A percentile compares a stretch with the other conserved stretches of the same genome.
Evolutionary conservation across 2,329 filamentous ascomycete species (phyloP).

Genomic region (Tolypocladium cylindrosporum): DNA sequence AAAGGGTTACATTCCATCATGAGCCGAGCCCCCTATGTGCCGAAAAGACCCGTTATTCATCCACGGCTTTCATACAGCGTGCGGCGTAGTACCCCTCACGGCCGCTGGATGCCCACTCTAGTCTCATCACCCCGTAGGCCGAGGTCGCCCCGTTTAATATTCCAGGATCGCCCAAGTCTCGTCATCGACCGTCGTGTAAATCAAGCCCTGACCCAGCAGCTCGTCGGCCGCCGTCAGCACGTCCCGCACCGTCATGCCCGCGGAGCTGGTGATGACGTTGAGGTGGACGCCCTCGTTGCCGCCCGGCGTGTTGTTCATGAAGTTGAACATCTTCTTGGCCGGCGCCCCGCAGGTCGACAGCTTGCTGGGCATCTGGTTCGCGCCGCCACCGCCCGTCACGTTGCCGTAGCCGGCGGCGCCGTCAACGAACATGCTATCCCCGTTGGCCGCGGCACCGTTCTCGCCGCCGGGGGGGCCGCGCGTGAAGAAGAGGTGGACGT

Average conservation of each 20-base stretch:
- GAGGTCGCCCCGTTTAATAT: conserved; percentile 1
- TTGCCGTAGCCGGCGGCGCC: conserved; percentile 31
- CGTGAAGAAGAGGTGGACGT: conserved; percentile 76
- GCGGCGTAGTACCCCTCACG: not conserved
- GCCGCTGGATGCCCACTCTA: not conserved
- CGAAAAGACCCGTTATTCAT: not conserved
- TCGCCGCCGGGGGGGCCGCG: conserved; percentile 48
- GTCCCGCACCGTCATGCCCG: conserved; percentile 57
- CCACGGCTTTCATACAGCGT: not conserved
- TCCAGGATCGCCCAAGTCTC: conserved; percentile 84
- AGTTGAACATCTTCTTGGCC: conserved; percentile 62
- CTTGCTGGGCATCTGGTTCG: conserved; percentile 27
- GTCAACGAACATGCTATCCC: conserved; percentile 48
- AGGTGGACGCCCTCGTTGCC: conserved; percentile 78
- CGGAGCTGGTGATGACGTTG: conserved; percentile 59
- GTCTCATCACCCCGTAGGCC: not conserved
- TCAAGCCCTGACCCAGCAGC: conserved; percentile 59
- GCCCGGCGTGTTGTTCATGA: conserved; percentile 56
- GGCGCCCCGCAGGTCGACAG: conserved; percentile 38
- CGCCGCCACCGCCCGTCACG: conserved; percentile 23
- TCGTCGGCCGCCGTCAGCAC: conserved; percentile 75
- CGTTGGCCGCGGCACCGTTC: conserved; percentile 23
- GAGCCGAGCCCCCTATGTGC: not conserved
- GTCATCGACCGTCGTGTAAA: conserved; percentile 90
- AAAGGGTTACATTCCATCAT: conserved; percentile 1